Evolutionary conservation across 164 flowering plant species (phyloP).

Genomic region (Akebia trifoliata): DNA sequence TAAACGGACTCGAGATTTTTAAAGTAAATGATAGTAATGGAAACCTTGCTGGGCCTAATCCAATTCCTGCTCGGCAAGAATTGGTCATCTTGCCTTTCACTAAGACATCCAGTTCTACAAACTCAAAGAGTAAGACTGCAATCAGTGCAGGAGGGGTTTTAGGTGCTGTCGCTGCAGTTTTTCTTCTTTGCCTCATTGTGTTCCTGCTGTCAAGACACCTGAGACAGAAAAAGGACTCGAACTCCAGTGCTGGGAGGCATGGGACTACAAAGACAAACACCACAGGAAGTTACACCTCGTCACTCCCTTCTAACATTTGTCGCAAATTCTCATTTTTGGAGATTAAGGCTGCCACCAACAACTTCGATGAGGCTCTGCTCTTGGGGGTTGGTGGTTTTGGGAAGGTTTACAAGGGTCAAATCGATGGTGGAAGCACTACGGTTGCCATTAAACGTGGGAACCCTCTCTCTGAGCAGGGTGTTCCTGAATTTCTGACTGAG

Average conservation of each 20-base stretch:
- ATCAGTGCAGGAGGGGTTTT: constrained; percentile 24
- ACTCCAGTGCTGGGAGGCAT: constrained; percentile 24
- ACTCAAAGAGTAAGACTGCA: constrained; percentile 12
- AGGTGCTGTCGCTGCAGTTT: constrained; percentile 20
- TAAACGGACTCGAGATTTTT: constrained; percentile 53
- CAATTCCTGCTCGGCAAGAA: constrained; percentile 17
- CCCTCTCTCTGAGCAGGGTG: constrained; percentile 42
- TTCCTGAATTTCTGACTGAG: constrained; percentile 46
- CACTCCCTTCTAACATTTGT: constrained; percentile 35
- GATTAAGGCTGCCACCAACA: constrained; percentile 39
- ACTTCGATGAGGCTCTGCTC: constrained; percentile 32
- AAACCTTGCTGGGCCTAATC: constrained; percentile 37
- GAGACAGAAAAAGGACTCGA: constrained; percentile 21
- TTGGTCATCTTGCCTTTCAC: too few relatives aligned
- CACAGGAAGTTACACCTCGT: constrained; percentile 28
- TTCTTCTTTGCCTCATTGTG: constrained; percentile 17
- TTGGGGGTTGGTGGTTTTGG: constrained; percentile 51
- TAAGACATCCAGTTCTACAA: not conserved
- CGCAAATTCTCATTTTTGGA: constrained; percentile 43
- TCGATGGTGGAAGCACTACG: constrained; percentile 27
- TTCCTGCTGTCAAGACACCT: constrained; percentile 17
- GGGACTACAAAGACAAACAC: constrained; percentile 29
- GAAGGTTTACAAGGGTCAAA: constrained; percentile 42
- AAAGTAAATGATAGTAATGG: constrained; percentile 30
- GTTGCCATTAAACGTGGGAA: constrained; percentile 48